A percentile compares a stretch with the other conserved stretches of the same genome.
These are phyloP conservation scores for Lasiodiplodia sp. DNA, from an alignment of 2,329 filamentous ascomycete species.

Conservation along the genomic window DNA sequence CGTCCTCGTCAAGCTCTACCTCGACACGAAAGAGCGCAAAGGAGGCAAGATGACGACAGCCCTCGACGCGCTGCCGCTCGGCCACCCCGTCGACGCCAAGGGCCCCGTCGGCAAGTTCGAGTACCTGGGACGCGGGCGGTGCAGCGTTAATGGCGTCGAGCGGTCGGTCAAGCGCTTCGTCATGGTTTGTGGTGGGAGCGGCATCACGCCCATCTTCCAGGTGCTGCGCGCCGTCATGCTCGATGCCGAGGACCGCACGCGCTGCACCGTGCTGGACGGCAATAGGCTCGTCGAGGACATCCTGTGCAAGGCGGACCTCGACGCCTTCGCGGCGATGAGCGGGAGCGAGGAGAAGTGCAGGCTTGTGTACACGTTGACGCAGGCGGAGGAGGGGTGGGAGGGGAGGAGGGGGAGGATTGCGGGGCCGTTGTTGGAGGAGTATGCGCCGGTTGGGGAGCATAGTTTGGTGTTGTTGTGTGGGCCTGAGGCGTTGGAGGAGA, in stretches of 20 bases:
- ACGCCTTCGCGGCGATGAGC: conserved; percentile 63
- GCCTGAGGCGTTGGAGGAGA: conserved; percentile 76
- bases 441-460: conserved; percentile 57
- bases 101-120: conserved; percentile 87
- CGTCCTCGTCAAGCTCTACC: conserved; percentile 85
- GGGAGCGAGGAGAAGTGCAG: conserved; percentile 59
- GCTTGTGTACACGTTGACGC: conserved; percentile 73
- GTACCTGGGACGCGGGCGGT: conserved; percentile 73
- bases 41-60: conserved; percentile 86
- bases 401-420: conserved; percentile 74
- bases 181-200: conserved; percentile 90
- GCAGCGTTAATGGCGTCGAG: conserved; percentile 64
- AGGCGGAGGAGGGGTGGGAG: conserved; percentile 69
- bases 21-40: conserved; percentile 60
- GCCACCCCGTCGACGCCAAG: conserved; percentile 82
- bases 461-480: conserved; percentile 79
- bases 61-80: conserved; percentile 74
- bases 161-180: conserved; percentile 71
- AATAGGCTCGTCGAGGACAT: conserved; percentile 83
- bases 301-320: conserved; percentile 77
- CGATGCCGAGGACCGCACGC: conserved; percentile 68
- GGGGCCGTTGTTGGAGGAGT: conserved; percentile 65
- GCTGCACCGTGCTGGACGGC: conserved; percentile 77
- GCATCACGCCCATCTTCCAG: conserved; percentile 90
- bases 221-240: conserved; percentile 77